phyloP scores from a whole-genome alignment of 78 protist genomes.

The Dictyostelium citrinum region DNA sequence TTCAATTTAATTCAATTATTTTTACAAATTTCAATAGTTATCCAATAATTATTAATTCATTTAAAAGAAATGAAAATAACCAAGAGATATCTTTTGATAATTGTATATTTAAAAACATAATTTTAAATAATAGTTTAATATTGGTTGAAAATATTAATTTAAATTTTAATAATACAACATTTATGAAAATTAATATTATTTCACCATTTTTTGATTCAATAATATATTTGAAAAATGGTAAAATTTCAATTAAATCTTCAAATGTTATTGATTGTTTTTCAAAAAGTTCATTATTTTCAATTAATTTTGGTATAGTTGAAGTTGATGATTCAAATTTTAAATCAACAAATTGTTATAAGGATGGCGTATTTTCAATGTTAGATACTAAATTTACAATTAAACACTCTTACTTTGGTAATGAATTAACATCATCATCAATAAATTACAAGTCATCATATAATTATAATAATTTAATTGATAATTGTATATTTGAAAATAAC shows the following conservation, averaged over 20 bases:
- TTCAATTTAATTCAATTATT: not conserved
- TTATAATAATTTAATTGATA: not conserved
- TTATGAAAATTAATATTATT: not conserved
- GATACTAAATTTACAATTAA: not conserved
- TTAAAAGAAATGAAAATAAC: not conserved
- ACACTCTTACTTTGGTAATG: not conserved
- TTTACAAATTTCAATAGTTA: not conserved
- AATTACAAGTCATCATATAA: not conserved
- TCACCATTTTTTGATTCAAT: not conserved
- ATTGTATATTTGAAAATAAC: not conserved
- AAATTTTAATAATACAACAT: not conserved
- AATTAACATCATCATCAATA: not conserved
- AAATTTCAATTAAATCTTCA: not conserved
- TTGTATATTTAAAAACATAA: not conserved
- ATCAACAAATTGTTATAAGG: not conserved
- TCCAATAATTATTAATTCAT: not conserved
- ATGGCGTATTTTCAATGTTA: not conserved
- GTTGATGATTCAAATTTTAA: not conserved
- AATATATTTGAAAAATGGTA: not conserved
- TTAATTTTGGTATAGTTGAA: not conserved
- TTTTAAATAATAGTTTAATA: not conserved
- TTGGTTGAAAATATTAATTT: not conserved
- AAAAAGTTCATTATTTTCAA: not conserved
- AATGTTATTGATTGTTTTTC: not conserved
- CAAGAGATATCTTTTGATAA: not conserved